phyloP scores from a whole-genome alignment of 2,329 filamentous ascomycete genomes.

The Calycina herbarum region DNA sequence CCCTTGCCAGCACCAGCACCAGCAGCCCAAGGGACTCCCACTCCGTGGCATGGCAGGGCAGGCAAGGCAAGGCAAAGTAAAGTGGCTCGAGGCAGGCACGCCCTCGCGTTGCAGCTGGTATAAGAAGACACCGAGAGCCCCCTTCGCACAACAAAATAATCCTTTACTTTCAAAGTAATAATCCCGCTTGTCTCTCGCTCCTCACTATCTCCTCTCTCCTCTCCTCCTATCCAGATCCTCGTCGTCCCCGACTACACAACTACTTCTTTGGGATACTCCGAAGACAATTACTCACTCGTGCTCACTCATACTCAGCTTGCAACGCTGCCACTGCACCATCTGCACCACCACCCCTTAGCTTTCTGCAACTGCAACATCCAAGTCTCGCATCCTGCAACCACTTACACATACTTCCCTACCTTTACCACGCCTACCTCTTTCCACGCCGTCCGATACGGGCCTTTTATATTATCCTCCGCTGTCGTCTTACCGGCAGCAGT shows the following conservation, averaged over 20 bases:
- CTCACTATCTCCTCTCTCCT: constrained; percentile 11
- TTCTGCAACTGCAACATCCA: constrained; percentile 12
- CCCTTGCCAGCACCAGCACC: constrained; percentile 20
- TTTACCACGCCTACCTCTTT: not conserved
- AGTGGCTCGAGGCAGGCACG: constrained; percentile 21
- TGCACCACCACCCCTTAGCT: not conserved
- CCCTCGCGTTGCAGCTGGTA: constrained; percentile 30
- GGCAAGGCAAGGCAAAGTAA: not conserved
- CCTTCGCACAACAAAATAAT: constrained; percentile 30
- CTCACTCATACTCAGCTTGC: constrained; percentile 18
- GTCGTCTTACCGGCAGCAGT: constrained; percentile 26
- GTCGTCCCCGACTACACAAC: not conserved
- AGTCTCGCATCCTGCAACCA: constrained; percentile 9
- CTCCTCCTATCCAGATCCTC: not conserved
- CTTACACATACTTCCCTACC: constrained; percentile 5
- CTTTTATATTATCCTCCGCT: constrained; percentile 15
- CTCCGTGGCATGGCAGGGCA: constrained; percentile 10
- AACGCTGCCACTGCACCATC: not conserved
- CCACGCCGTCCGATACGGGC: constrained; percentile 10
- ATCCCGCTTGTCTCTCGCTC: constrained; percentile 16
- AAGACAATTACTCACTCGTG: constrained; percentile 5
- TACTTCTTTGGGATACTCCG: not conserved
- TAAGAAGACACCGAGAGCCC: constrained; percentile 36
- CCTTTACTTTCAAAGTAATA: constrained; percentile 17
- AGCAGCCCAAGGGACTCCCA: not conserved